Evolutionary conservation across 768 basidiomycete species (phyloP).

Genomic region (Pisolithus microcarpus): DNA sequence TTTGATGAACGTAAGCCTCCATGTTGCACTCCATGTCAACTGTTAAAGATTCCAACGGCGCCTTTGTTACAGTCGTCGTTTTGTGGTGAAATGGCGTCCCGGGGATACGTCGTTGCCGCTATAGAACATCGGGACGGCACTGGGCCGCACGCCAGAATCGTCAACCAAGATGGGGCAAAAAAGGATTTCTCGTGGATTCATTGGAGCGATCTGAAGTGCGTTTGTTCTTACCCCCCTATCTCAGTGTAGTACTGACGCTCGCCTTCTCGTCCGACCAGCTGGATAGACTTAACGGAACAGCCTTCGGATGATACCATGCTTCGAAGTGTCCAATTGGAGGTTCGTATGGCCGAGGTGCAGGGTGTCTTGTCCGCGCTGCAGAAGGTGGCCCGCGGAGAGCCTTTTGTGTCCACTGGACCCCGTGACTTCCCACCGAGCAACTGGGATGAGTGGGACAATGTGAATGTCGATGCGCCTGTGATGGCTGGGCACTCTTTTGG

Average conservation of each 20-base stretch:
- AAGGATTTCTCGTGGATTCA: slow-evolving; percentile 27
- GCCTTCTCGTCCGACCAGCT: slow-evolving; percentile 5
- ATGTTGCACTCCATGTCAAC: neutral
- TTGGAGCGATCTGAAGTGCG: slow-evolving; percentile 24
- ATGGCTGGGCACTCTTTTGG: slow-evolving; percentile 30
- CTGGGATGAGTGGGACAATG: slow-evolving; percentile 14
- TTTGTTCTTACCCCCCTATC: neutral
- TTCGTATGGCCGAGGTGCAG: slow-evolving; percentile 35
- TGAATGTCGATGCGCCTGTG: slow-evolving; percentile 16
- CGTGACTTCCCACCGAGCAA: slow-evolving; percentile 1
- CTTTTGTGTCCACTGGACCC: neutral
- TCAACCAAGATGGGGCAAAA: slow-evolving; percentile 14
- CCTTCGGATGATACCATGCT: slow-evolving; percentile 27
- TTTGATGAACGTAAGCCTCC: slow-evolving; percentile 28
- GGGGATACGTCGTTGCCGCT: slow-evolving; percentile 39
- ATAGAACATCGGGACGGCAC: slow-evolving; percentile 45
- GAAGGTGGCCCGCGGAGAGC: neutral
- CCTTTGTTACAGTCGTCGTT: slow-evolving; percentile 21
- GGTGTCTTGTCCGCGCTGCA: slow-evolving; percentile 18
- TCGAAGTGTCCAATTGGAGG: slow-evolving; percentile 25
- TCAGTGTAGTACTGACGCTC: neutral
- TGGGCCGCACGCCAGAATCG: slow-evolving; percentile 28
- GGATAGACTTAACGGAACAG: slow-evolving; percentile 26
- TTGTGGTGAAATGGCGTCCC: slow-evolving; percentile 38
- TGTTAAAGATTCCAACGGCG: neutral